Conservation (phyloP, 805 yeast species). For the Barnettozyma sp. region DNA sequence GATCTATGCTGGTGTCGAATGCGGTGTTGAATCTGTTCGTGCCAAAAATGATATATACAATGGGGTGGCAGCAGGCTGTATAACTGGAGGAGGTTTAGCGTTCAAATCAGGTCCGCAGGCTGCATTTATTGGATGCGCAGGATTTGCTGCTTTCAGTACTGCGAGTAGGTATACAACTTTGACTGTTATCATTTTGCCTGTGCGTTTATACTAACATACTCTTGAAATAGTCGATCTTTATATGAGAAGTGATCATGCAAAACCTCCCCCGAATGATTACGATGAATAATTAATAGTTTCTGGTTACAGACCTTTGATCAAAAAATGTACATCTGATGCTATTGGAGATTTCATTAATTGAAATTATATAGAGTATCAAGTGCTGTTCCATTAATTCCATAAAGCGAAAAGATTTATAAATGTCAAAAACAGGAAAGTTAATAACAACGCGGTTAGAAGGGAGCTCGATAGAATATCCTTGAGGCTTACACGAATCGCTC, state of each 20-base stretch:
- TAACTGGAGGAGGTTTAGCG: slow-evolving; percentile 95
- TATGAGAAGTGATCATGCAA: slow-evolving; percentile 73
- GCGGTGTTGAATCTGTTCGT: slow-evolving; percentile 75
- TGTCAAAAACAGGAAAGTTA: slow-evolving; percentile 2
- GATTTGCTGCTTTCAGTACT: slow-evolving; percentile 91
- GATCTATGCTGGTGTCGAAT: slow-evolving; percentile 88
- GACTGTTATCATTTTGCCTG: background rate
- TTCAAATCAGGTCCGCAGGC: slow-evolving; percentile 92
- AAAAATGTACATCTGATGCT: no score
- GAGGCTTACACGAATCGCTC: no score
- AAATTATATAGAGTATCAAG: background rate
- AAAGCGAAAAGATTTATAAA: background rate
- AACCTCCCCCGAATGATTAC: slow-evolving; percentile 85
- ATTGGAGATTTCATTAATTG: background rate
- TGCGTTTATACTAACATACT: slow-evolving; percentile 2
- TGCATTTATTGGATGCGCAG: slow-evolving; percentile 89
- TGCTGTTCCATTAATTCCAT: background rate
- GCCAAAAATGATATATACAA: slow-evolving; percentile 91
- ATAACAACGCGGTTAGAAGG: background rate
- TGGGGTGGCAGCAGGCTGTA: slow-evolving; percentile 89
- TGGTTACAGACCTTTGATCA: no score
- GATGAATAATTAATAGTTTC: slow-evolving; percentile 47
- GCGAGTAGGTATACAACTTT: slow-evolving; percentile 36
- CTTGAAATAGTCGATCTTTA: slow-evolving; percentile 55
- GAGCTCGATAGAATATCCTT: slow-evolving; percentile 2